Evolutionary conservation across 805 yeast species (phyloP), one percentile per base, ranked within the genome.

Genomic region (Yarrowia sp.): DNA sequence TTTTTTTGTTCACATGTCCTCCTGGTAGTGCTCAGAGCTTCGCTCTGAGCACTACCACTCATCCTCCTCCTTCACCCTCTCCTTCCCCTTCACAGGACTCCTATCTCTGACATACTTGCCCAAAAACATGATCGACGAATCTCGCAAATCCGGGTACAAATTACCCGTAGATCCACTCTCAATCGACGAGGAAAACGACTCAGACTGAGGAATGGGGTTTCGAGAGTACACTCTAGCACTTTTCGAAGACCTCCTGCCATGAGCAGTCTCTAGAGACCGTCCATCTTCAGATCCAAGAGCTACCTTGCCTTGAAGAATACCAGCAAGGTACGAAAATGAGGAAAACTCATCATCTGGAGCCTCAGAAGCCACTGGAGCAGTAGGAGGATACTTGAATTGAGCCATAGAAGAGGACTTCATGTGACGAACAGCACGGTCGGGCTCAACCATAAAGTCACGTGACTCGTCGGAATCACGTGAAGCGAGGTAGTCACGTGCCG

Each of bases 121-220:
- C 35, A 75, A 69, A 28, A 73, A 69, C 41, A 70, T 69, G 28
- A 75, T 68, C 8, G 77, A 75, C 4, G 73, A 65, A 42, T 75
- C 77, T 9, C 78, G 69, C 64, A 75, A 65, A 33, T 73, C 74
- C 0, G 76, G 74, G 39, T 73, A 73, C 18, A 72, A 67, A 28
- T 69, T 66, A 13, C 55, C 55, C 1, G 55, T 33, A 8, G 55
- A 48, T 1, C 55, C 55, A 13, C 55, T 48, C 17, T 48, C 55
- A 8, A 48, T 48, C 5, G 71, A 58, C 15, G 63, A 39, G 1
- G 51, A 13, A 22, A 36, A 31, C 7, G 50, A 43, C 42, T 58
- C 51, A 15, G 51, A 42, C 4, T 38, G 44, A 28, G 60, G 44
- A 10, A 33, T 14, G n/a, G 64, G 64, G 36, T 58, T 35, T 33